Evolutionary conservation across 2,329 filamentous ascomycete species (phyloP), one percentile per base, ranked within the genome.

Genomic region (Aspergillus fumigatus): DNA sequence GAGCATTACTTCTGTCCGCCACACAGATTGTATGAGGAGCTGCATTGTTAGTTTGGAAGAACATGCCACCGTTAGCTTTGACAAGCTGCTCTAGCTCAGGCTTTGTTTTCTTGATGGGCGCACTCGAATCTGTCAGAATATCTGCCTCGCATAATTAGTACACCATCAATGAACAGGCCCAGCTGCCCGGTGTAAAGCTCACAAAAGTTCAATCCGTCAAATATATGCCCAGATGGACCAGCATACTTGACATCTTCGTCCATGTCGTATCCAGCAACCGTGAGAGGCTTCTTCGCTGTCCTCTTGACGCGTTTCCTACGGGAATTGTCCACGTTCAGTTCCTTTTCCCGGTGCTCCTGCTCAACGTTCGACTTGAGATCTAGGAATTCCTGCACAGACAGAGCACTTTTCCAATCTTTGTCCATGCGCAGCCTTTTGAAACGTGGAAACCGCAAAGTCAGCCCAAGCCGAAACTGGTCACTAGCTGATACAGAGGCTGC

Each of bases 371-470:
- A 78, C 61, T 89, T 88, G 17, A 97, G 75, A 7, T 87, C 82
- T 19, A 87, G 75, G 65, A 97, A 96, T 48, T 92, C 89, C 48
- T 90, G 84, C 1, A 90, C 77, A 0, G 89, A 89, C 2, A 97
- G 79, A 0, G 90, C 90, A 35, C 85, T 84, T 50, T 89, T 81
- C 93, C 94, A 99, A 55, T 82, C 79, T 63, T 92, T 91, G 72
- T 97, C 94, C n/a, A 83, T 80, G 3, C 92, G 84, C 5, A 97
- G 75, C 38, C 81, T 83, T 60, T 91, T 91, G 74, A 97, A 96
- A 1, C 94, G 86, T 1, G 94, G 94, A 65, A 99, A 99, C 0
- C 94, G 87, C 41, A 99, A 77, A 0, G 94, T 97, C 59, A 88
- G 78, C 1, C 84, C 84, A 17, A 84, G 84, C 7, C 88, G 86